Evolutionary conservation across 2,329 filamentous ascomycete genomes (phyloP), one percentile per base, ranked within the genome.

Genomic region (Xylariales sp.): DNA sequence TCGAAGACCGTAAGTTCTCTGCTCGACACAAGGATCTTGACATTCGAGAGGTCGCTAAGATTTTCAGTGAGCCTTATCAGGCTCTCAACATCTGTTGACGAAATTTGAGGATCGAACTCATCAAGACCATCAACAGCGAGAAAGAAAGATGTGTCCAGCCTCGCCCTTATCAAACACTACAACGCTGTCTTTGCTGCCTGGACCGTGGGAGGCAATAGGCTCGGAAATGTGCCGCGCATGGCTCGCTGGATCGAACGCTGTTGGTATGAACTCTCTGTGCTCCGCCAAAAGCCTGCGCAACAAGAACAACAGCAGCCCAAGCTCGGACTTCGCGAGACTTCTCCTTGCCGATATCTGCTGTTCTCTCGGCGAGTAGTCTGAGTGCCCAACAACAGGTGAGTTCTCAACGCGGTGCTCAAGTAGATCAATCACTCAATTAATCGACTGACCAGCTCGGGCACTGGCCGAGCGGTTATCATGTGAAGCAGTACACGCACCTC

Each of bases 121-220:
- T 55, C 52, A 3, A 55, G 45, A 2, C 52, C 52, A 22, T 55
- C 52, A 5, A 55, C 38, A 7, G 46, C 34, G 15, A 53, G 7
- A 29, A 54, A 54, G 40, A 53, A 52, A 16, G 36, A 39, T 14
- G 43, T 11, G 6, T 48, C 18, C 3, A 38, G n/a, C 8, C 11
- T 44, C 11, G 19, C 19, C 31, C 2, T 8, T n/a, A 52, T 38
- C 6, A 52, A 9, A 3, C 37, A 14, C 11, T 19, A 19, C 2
- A 52, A 27, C 20, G 50, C 45, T n/a, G 11, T 46, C 24, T 40
- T 50, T 5, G 32, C 29, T 24, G 53, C 51, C 3, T 38, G 38
- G 12, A 52, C 25, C 4, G 45, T 36, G 11, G 39, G 39, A 9
- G 32, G 43, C 41, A 31, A 55, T 49, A 18, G 54, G 35, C 1